Conservation (phyloP, 139 green algal genomes). For the Edaphochlamys debaryana region DNA sequence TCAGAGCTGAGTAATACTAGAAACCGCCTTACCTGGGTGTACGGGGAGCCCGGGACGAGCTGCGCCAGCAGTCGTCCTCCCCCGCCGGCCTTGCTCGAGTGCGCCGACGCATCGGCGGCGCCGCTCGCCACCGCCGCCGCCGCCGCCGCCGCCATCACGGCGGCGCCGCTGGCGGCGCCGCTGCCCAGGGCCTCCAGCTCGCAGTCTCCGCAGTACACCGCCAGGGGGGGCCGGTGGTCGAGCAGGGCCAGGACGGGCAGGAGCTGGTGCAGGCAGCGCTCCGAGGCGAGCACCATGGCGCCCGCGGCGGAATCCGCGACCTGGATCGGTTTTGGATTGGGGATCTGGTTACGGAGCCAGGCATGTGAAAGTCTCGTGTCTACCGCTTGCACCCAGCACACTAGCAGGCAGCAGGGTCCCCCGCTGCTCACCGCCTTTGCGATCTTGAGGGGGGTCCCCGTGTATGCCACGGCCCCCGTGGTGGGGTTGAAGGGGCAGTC, state of each 20-base stretch:
- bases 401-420: too few relatives aligned
- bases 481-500: slow-evolving; percentile 22
- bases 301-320: slow-evolving; percentile 6
- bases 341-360: too few relatives aligned
- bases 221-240: background rate
- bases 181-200: background rate
- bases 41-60: too few relatives aligned
- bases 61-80: background rate
- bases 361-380: too few relatives aligned
- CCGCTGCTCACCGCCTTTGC: slow-evolving; percentile 25
- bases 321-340: background rate
- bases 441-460: slow-evolving; percentile 19
- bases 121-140: too few relatives aligned
- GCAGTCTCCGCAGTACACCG: slow-evolving; percentile 12
- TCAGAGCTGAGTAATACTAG: too few relatives aligned
- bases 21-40: too few relatives aligned
- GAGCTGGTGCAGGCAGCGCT: slow-evolving; percentile 7
- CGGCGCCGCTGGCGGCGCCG: background rate
- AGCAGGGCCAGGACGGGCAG: slow-evolving; percentile 23
- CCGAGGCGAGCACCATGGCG: slow-evolving; percentile 7
- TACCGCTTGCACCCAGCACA: too few relatives aligned
- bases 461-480: slow-evolving; percentile 10
- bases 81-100: background rate
- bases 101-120: background rate
- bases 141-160: background rate